Evolutionary conservation across 139 green algal genomes (phyloP), one percentile per base, ranked within the genome.

Genomic region (Volvox reticuliferus): DNA sequence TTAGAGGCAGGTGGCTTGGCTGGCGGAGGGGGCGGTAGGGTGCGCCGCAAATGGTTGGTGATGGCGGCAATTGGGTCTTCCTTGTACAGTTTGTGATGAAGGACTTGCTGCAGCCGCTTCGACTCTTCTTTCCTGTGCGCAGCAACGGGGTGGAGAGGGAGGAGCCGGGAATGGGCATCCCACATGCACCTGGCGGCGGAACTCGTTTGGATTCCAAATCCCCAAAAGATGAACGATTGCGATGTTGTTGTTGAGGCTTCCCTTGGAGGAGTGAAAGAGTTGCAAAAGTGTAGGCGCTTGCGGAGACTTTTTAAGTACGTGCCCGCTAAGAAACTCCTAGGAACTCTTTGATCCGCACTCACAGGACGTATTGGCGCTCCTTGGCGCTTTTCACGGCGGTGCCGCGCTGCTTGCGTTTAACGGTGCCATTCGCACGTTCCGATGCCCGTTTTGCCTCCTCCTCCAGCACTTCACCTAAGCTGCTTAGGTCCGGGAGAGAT

Each of bases 61-160:
- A 91, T 91, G 32, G 87, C 87, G 14, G 87, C 87, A 33, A 91
- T 91, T 33, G 87, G 87, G 62, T 91, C 87, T 12, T 67, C 6
- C 61, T 76, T 62, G 61, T 86, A 91, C 17, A 79, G 37, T 1
- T 79, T 79, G 76, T 91, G 87, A 76, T 79, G 69, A 2, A 91
- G 75, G 14, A 91, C 87, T 24, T 86, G 87, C 24, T 86, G 73
- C 32, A 90, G 13, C 1, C 86, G 86, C 26, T 77, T 35, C 16
- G 87, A 86, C 75, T 91, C 87, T 75, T 91, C 61, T n/a, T 36
- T 13, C 55, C 87, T 91, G 87, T 33, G 65, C 16, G 21, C 21
- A 24, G 21, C 21, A 12, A 73, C 6, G 65, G 65, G 21, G 6
- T 24, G 12, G 65, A 12, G 21, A 73, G 16, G 16, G 21, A 30